Percentiles rank a stretch among this genome's conserved stretches.
These are phyloP conservation scores for Laetiporus sulphureus DNA, from an alignment of 1,284 basidiomycete species.

Conservation along the genomic window DNA sequence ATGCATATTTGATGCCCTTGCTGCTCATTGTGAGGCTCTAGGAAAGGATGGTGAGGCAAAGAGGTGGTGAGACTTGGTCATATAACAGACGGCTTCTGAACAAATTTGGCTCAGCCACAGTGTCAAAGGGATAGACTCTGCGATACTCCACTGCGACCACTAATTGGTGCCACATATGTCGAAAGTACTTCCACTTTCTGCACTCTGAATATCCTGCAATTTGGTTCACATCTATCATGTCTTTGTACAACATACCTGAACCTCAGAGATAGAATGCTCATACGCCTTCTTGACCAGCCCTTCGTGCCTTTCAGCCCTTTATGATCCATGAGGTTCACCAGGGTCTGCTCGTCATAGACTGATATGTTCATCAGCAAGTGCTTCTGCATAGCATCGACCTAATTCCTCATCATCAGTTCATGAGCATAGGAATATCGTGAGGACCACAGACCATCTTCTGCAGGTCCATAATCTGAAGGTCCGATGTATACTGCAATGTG, in stretches of 20 bases:
- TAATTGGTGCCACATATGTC: too few relatives aligned
- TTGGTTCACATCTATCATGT: too few relatives aligned
- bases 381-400: slow-evolving; percentile 66
- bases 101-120: slow-evolving; percentile 8
- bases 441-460: slow-evolving; percentile 61
- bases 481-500: slow-evolving; percentile 94
- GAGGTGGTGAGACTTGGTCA: too few relatives aligned
- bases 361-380: slow-evolving; percentile 77
- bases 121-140: background rate
- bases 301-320: slow-evolving; percentile 94
- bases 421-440: slow-evolving; percentile 4
- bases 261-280: slow-evolving; percentile 72
- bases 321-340: slow-evolving; percentile 95
- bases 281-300: slow-evolving; percentile 95
- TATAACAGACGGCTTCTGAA: background rate
- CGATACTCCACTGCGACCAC: background rate
- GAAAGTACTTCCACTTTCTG: too few relatives aligned
- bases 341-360: slow-evolving; percentile 74
- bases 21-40: slow-evolving; percentile 20
- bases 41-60: too few relatives aligned
- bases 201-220: too few relatives aligned
- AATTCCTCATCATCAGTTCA: slow-evolving; percentile 8
- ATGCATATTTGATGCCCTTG: slow-evolving; percentile 65
- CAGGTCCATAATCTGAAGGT: slow-evolving; percentile 93
- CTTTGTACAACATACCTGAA: too few relatives aligned